Evolutionary conservation across 345 rosid genomes (phyloP).

Genomic region (Bretschneidera sinensis): DNA sequence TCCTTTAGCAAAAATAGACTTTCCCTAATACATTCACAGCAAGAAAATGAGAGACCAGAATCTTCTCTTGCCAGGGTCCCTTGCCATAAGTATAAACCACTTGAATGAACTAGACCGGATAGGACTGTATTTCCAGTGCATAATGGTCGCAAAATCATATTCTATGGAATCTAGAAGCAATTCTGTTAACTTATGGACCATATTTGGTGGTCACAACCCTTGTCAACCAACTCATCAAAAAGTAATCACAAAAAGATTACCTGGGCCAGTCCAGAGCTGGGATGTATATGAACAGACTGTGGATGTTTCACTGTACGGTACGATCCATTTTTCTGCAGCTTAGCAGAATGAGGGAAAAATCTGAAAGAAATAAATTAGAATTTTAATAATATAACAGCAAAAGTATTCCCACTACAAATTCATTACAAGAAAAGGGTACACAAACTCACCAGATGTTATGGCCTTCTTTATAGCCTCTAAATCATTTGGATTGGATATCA

Average conservation of each 20-base stretch:
- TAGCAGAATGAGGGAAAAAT: conserved; percentile 89
- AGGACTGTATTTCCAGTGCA: neutral
- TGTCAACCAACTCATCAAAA: neutral
- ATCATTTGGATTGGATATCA: conserved; percentile 55
- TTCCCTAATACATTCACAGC: neutral
- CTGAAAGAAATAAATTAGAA: conserved; percentile 32
- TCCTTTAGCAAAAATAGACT: neutral
- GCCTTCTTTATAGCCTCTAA: conserved; percentile 74
- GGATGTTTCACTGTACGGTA: conserved; percentile 88
- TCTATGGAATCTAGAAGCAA: neutral
- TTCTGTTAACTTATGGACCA: neutral
- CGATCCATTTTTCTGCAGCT: conserved; percentile 87
- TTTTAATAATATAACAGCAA: conserved; percentile 11
- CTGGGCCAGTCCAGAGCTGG: conserved; percentile 93
- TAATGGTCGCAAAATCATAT: neutral
- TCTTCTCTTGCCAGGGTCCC: neutral
- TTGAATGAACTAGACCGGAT: neutral
- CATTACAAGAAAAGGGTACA: neutral
- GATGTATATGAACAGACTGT: conserved; percentile 90
- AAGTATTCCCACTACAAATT: neutral
- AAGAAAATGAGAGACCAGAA: neutral
- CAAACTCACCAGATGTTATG: conserved; percentile 64
- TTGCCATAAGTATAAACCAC: neutral
- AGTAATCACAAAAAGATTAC: conserved; percentile 27
- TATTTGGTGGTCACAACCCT: neutral